Percentiles rank a stretch among this genome's conserved stretches.
phyloP scores from a whole-genome alignment of 2,329 filamentous ascomycete genomes.

The Pseudohalonectria lignicola region DNA sequence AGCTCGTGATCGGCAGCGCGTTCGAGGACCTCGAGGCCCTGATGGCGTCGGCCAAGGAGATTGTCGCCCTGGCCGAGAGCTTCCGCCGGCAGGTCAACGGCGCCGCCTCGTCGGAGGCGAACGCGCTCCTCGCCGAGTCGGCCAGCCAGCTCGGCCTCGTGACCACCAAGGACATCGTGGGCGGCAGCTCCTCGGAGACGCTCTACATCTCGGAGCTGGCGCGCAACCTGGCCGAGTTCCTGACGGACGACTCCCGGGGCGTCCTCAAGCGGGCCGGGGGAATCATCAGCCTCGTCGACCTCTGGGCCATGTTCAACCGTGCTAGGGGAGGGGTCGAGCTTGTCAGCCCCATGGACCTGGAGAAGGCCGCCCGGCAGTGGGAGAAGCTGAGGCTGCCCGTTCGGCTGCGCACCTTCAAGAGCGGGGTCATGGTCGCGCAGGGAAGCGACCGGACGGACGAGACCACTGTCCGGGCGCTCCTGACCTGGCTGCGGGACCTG shows the following conservation, averaged over 20 bases:
- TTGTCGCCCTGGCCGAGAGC: slow-evolving; percentile 82
- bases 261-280: slow-evolving; percentile 72
- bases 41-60: slow-evolving; percentile 95
- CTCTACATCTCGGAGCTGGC: slow-evolving; percentile 84
- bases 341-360: slow-evolving; percentile 83
- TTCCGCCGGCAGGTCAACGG: slow-evolving; percentile 61
- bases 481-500: slow-evolving; percentile 67
- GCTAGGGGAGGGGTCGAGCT: slow-evolving; percentile 89
- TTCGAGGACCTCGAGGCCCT: slow-evolving; percentile 95
- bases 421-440: slow-evolving; percentile 89
- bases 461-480: slow-evolving; percentile 67
- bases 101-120: slow-evolving; percentile 55
- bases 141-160: slow-evolving; percentile 75
- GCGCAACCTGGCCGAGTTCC: slow-evolving; percentile 75
- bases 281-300: slow-evolving; percentile 79
- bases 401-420: slow-evolving; percentile 78
- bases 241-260: slow-evolving; percentile 74
- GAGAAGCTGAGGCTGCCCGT: slow-evolving; percentile 79
- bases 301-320: slow-evolving; percentile 93
- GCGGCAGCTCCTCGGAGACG: slow-evolving; percentile 56
- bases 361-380: slow-evolving; percentile 82
- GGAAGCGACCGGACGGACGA: slow-evolving; percentile 81
- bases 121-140: slow-evolving; percentile 67
- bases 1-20: slow-evolving; percentile 81
- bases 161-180: slow-evolving; percentile 92